Evolutionary conservation across 2,329 filamentous ascomycete species (phyloP), one percentile per base, ranked within the genome.

Genomic region (Phialophora macrospora): DNA sequence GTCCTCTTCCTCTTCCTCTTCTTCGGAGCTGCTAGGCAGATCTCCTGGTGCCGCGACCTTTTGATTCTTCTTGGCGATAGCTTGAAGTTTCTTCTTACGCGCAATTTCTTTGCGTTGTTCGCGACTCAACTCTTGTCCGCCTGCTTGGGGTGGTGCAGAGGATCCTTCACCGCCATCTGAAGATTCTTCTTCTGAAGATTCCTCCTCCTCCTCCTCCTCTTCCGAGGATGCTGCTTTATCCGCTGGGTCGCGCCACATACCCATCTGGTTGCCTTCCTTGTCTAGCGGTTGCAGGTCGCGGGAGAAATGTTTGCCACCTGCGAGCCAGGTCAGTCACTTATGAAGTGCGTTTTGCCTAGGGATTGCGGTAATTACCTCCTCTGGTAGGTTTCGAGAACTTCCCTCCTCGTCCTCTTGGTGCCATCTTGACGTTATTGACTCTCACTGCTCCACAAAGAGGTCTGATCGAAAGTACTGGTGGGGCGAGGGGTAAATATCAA

Each of bases 301-400:
- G 72, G 93, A 97, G 82, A 96, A 99, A 76, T 96, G 90, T 81
- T 97, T 97, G 75, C 95, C 95, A 69, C 93, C 93, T 97, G 70
- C 26, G 30, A 26, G 51, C 30, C 63, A 28, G 22, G 59, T 62
- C 67, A 62, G 64, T 66, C 58, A 56, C 24, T 55, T 55, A 55
- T 20, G 24, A 24, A 26, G 46, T 20, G 12, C 41, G 14, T 4
- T 34, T 8, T 20, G 62, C 26, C 9, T 26, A 30, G 55, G 60
- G 11, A 11, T 41, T 20, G 55, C 51, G 55, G 44, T 54, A 52
- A 34, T n/a, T 81, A 94, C 94, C 93, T 85, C 94, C 94, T 80
- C 94, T 87, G 73, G 92, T 93, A 72, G 90, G 92, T 83, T 97
- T 98, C 82, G 88, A 91, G 79, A 94, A 97, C 82, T 98, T 98